Evolutionary conservation across 1,284 basidiomycete genomes (phyloP).

Genomic region (Trichosporon sp.): DNA sequence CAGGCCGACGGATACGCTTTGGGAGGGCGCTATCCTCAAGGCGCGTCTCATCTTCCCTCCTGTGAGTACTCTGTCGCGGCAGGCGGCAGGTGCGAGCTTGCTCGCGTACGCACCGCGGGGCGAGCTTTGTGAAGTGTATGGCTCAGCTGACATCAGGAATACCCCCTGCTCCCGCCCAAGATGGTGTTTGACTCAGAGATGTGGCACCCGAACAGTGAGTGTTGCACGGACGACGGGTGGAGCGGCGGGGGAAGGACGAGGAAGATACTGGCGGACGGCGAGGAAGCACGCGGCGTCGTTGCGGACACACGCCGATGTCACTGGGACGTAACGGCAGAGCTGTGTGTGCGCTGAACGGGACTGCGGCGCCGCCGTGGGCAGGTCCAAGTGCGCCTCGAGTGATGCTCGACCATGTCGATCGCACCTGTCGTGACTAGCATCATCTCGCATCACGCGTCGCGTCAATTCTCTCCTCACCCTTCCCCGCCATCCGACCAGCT

Average conservation of each 20-base stretch:
- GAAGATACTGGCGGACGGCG: not conserved
- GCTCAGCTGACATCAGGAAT: constrained; percentile 62
- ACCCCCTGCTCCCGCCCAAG: constrained; percentile 88
- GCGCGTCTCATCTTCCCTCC: constrained; percentile 82
- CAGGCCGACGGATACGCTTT: constrained; percentile 85
- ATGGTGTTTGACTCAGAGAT: constrained; percentile 94
- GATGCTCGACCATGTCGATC: not conserved
- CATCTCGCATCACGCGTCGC: too few relatives aligned
- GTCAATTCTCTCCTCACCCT: constrained; percentile 1
- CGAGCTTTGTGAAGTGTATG: too few relatives aligned
- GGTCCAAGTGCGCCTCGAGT: not conserved
- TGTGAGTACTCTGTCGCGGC: constrained; percentile 35
- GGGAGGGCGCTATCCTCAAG: constrained; percentile 92
- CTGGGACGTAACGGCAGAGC: too few relatives aligned
- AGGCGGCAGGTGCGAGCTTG: too few relatives aligned
- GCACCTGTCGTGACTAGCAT: not conserved
- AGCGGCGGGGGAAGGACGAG: not conserved
- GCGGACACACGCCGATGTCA: too few relatives aligned
- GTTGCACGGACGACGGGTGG: not conserved
- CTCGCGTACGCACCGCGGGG: too few relatives aligned
- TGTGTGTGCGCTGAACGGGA: too few relatives aligned
- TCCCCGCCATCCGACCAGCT: not conserved
- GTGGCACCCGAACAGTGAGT: constrained; percentile 98
- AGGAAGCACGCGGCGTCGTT: too few relatives aligned
- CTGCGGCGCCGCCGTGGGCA: too few relatives aligned